phyloP scores from a whole-genome alignment of 2,329 filamentous ascomycete species.

The Pseudogymnoascus sp. region DNA sequence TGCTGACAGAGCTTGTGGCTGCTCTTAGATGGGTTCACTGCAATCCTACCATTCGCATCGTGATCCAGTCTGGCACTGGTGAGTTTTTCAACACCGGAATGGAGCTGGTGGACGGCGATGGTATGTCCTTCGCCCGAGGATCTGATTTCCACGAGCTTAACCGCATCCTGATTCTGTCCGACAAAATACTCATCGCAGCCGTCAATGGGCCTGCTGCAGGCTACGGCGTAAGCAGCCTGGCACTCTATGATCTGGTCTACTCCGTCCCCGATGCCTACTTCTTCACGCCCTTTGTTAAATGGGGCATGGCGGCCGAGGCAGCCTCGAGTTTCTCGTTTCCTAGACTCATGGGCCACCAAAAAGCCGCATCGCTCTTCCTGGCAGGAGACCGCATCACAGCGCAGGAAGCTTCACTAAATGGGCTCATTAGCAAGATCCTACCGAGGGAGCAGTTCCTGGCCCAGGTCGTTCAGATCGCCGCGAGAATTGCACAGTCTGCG shows the following conservation, averaged over 20 bases:
- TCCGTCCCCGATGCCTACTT: constrained; percentile 22
- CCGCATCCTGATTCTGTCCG: constrained; percentile 17
- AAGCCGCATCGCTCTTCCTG: constrained; percentile 19
- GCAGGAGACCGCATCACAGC: constrained; percentile 20
- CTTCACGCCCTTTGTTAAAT: constrained; percentile 24
- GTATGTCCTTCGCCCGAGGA: constrained; percentile 16
- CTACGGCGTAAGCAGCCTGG: constrained; percentile 21
- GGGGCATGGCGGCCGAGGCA: constrained; percentile 22
- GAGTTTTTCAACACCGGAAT: constrained; percentile 22
- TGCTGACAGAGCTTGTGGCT: constrained; percentile 17
- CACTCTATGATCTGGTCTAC: constrained; percentile 23
- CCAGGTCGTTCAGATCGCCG: constrained; percentile 16
- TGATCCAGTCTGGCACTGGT: constrained; percentile 21
- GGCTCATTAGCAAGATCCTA: constrained; percentile 21
- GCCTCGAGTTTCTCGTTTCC: constrained; percentile 21
- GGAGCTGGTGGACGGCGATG: constrained; percentile 17
- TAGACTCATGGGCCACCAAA: constrained; percentile 22
- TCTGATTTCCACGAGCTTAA: constrained; percentile 21
- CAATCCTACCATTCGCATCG: constrained; percentile 16
- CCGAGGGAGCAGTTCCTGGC: constrained; percentile 16
- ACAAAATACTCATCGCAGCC: constrained; percentile 22
- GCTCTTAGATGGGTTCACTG: constrained; percentile 18
- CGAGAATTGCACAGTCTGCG: constrained; percentile 15
- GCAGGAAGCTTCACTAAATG: constrained; percentile 14
- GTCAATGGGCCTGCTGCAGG: constrained; percentile 23